Conservation (phyloP, 2,329 filamentous ascomycete genomes). For the Chrysosporium keratinophilum region DNA sequence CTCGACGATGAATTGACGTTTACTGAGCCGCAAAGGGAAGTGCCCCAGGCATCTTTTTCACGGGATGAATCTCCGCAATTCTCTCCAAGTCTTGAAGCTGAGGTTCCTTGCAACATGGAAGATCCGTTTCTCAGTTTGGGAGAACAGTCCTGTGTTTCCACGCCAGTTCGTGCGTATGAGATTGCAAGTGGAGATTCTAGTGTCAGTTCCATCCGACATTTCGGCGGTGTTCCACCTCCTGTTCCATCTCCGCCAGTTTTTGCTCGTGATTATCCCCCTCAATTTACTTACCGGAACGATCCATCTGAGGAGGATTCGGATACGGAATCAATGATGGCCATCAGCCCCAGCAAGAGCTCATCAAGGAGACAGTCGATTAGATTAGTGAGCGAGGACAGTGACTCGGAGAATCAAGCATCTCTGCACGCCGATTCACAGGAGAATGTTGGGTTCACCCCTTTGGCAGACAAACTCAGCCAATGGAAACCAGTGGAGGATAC, state of each 20-base stretch:
- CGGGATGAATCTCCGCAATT: slow-evolving; percentile 4
- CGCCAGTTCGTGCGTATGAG: slow-evolving; percentile 19
- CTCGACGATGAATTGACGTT: not conserved
- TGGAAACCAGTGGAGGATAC: slow-evolving; percentile 55
- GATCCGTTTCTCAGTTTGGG: slow-evolving; percentile 17
- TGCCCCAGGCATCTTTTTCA: slow-evolving; percentile 11
- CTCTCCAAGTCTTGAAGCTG: not conserved
- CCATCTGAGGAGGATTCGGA: slow-evolving; percentile 22
- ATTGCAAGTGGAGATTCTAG: slow-evolving; percentile 16
- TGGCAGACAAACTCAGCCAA: slow-evolving; percentile 50
- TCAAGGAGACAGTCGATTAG: slow-evolving; percentile 8
- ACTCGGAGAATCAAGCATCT: slow-evolving; percentile 15
- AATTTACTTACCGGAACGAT: slow-evolving; percentile 18
- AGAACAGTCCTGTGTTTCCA: slow-evolving; percentile 9
- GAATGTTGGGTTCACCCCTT: slow-evolving; percentile 50
- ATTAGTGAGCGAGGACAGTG: not conserved
- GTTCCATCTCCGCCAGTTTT: slow-evolving; percentile 19
- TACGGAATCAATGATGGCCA: slow-evolving; percentile 20
- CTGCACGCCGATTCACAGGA: slow-evolving; percentile 6
- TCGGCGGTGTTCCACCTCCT: slow-evolving; percentile 17
- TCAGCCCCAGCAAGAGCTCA: slow-evolving; percentile 11
- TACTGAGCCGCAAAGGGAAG: not conserved
- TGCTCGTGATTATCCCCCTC: slow-evolving; percentile 7
- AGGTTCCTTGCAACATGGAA: not conserved
- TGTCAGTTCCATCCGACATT: slow-evolving; percentile 8